Evolutionary conservation across 257 asterid genomes (phyloP), one percentile per base, ranked within the genome.

Genomic region (Penstemon barbatus): DNA sequence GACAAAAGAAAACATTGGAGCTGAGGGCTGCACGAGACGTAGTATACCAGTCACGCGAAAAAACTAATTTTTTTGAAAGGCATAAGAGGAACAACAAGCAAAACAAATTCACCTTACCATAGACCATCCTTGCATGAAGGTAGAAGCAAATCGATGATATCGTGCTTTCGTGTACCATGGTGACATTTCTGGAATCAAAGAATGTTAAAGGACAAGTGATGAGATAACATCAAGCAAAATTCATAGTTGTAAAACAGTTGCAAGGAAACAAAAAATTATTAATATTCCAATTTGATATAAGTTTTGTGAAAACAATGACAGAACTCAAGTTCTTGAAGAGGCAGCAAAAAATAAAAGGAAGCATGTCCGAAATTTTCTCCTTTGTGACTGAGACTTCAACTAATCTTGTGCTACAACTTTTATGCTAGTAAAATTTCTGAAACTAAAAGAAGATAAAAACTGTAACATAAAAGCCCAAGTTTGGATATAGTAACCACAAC

Each of bases 141-240:
- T 46, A 93, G 60, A 78, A 90, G 83, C 74, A 74, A 70, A 68
- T 69, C 81, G 49, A 90, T 74, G 42, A 85, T 71, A 36, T 85
- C 97, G 65, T 84, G 90, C 86, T 93, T 93, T 67, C 87, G 80
- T 51, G 76, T 75, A 74, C 85, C 84, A 54, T 69, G 87, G 75
- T 52, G 74, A 71, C 77, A 74, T 77, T 80, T 81, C 96, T 91
- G 87, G 13, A 19, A 63, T 7, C 33, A 25, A 46, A 63, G 3
- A 45, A 52, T 9, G 11, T 9, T 1, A 25, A 25, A 25, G 33
- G 33, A 25, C 33, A 25, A 25, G 33, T 25, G 33, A 25, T 12
- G 65, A 60, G 3, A 60, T 60, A 12, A 59, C 13, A 41, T 5
- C 65, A 60, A 25, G n/a, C 18, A 25, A 57, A 57, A 25, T 25